Evolutionary conservation across 129 eudicot genomes (phyloP).

Genomic region (Tanacetum coccineum): DNA sequence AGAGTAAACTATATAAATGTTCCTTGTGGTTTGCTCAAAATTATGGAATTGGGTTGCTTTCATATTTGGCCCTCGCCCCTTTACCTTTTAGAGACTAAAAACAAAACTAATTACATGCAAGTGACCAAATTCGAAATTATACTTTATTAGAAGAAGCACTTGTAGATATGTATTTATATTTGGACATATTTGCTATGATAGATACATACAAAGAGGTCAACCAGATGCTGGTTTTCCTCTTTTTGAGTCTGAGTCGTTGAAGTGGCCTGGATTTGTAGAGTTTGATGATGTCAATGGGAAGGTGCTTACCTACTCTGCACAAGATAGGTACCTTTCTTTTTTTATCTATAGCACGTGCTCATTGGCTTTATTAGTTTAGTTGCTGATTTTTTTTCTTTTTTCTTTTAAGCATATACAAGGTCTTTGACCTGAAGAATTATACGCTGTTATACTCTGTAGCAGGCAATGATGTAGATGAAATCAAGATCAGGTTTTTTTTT

Average conservation of each 20-base stretch:
- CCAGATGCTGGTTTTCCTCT: slow-evolving; percentile 82
- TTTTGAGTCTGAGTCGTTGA: slow-evolving; percentile 76
- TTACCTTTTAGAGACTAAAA: too few relatives aligned
- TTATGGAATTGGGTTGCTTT: too few relatives aligned
- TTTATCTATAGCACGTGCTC: background rate
- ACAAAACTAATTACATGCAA: too few relatives aligned
- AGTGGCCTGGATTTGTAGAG: slow-evolving; percentile 94
- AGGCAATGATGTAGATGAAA: slow-evolving; percentile 52
- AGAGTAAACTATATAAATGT: slow-evolving; percentile 5
- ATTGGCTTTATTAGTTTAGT: background rate
- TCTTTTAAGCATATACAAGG: slow-evolving; percentile 63
- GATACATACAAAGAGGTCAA: slow-evolving; percentile 63
- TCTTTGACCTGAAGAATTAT: slow-evolving; percentile 78
- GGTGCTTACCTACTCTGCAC: slow-evolving; percentile 83
- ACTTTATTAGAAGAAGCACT: background rate
- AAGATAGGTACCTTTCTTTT: slow-evolving; percentile 48
- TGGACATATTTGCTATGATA: background rate
- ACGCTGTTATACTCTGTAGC: slow-evolving; percentile 67
- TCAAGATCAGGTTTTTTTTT: slow-evolving; percentile 49
- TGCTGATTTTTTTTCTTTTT: slow-evolving; percentile 15
- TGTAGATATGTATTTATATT: background rate
- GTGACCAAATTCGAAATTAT: background rate
- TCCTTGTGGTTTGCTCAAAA: background rate
- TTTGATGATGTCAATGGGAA: slow-evolving; percentile 88
- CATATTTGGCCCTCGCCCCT: too few relatives aligned